phyloP scores from a whole-genome alignment of 805 yeast genomes.

The Lipomyces starkeyi region DNA sequence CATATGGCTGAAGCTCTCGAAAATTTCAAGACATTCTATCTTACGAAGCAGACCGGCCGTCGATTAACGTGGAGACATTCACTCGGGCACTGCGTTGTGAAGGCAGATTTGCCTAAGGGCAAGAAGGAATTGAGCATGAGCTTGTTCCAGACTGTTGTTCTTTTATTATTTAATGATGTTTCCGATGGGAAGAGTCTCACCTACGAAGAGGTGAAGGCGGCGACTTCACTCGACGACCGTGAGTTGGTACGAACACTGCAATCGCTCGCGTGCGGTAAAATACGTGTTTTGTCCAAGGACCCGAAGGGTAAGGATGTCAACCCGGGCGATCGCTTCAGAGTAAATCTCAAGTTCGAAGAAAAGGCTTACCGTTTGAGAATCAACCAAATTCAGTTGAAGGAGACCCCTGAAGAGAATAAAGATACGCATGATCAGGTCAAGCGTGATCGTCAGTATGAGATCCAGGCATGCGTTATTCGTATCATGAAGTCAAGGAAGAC shows the following conservation, averaged over 20 bases:
- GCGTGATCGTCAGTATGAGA: slow-evolving; percentile 45
- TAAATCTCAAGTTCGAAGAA: slow-evolving; percentile 41
- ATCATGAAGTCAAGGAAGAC: slow-evolving; percentile 44
- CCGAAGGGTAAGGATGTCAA: slow-evolving; percentile 37
- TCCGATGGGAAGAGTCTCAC: slow-evolving; percentile 33
- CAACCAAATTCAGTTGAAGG: slow-evolving; percentile 40
- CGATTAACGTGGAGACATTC: slow-evolving; percentile 43
- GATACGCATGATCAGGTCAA: slow-evolving; percentile 39
- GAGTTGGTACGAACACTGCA: slow-evolving; percentile 40
- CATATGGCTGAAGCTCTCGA: slow-evolving; percentile 38
- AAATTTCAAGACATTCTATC: slow-evolving; percentile 41
- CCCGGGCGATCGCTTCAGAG: slow-evolving; percentile 38
- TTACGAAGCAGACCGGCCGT: slow-evolving; percentile 38
- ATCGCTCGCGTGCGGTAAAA: slow-evolving; percentile 42
- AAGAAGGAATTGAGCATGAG: slow-evolving; percentile 43
- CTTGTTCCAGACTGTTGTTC: slow-evolving; percentile 42
- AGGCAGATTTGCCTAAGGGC: slow-evolving; percentile 44
- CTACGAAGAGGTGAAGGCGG: slow-evolving; percentile 34
- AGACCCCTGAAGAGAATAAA: slow-evolving; percentile 39
- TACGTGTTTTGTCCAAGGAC: slow-evolving; percentile 38
- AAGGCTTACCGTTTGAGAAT: slow-evolving; percentile 40
- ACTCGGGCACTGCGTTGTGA: slow-evolving; percentile 43
- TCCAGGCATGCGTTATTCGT: slow-evolving; percentile 46
- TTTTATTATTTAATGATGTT: slow-evolving; percentile 41
- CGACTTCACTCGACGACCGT: slow-evolving; percentile 36